Conservation (phyloP, 1,139 yeast species). For the Spencermartinsiella ligniputridi region DNA sequence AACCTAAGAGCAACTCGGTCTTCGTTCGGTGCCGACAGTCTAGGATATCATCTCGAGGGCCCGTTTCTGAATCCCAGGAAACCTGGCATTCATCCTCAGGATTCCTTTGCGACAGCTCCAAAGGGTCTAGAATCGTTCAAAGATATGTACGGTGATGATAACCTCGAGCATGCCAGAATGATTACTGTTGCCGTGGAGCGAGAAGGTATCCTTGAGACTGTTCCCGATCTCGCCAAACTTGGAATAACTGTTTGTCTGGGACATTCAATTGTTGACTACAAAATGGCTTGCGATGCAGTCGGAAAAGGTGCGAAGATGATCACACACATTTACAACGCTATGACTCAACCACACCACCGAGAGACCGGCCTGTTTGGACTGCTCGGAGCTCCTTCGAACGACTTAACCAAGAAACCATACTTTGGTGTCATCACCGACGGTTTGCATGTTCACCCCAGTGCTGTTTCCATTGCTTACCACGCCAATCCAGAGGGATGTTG, state of each 20-base stretch:
- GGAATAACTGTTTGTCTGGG: slow-evolving; percentile 51
- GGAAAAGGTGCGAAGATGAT: slow-evolving; percentile 54
- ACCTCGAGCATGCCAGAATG: slow-evolving; percentile 45
- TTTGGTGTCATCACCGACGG: slow-evolving; percentile 62
- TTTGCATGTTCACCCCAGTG: slow-evolving; percentile 57
- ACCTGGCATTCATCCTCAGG: slow-evolving; percentile 61
- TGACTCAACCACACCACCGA: slow-evolving; percentile 65
- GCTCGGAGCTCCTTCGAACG: slow-evolving; percentile 33
- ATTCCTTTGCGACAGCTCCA: slow-evolving; percentile 49
- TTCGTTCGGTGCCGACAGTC: slow-evolving; percentile 43
- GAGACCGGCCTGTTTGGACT: slow-evolving; percentile 58
- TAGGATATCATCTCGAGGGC: slow-evolving; percentile 66
- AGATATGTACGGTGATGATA: slow-evolving; percentile 46
- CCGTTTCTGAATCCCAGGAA: slow-evolving; percentile 54
- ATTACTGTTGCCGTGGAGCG: slow-evolving; percentile 63
- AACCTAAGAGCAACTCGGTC: slow-evolving; percentile 40
- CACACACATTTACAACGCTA: slow-evolving; percentile 62
- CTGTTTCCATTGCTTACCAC: slow-evolving; percentile 50
- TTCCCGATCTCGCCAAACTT: slow-evolving; percentile 40
- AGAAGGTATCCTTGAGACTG: slow-evolving; percentile 49
- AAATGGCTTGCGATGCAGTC: slow-evolving; percentile 48
- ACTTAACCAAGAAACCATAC: slow-evolving; percentile 38
- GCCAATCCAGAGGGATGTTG: slow-evolving; percentile 54
- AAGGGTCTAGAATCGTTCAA: slow-evolving; percentile 39
- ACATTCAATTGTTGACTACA: slow-evolving; percentile 50